phyloP scores from a whole-genome alignment of 805 yeast genomes.

The Yamadazyma tumulicola region DNA sequence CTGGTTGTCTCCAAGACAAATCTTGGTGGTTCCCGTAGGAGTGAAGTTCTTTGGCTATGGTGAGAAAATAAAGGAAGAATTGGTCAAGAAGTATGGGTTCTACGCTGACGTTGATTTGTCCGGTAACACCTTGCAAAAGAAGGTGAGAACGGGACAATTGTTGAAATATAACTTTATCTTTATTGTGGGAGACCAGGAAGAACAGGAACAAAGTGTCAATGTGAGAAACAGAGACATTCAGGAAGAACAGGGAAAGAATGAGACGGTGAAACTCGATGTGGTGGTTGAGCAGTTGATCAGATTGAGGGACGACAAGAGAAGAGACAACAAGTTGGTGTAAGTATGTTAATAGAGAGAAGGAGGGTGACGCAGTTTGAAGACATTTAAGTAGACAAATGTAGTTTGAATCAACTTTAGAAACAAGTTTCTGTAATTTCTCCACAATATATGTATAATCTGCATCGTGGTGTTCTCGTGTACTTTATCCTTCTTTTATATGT shows the following conservation, averaged over 20 bases:
- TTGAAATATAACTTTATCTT: constrained; percentile 93
- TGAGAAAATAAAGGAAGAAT: constrained; percentile 64
- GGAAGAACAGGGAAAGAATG: constrained; percentile 91
- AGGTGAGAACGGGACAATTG: constrained; percentile 94
- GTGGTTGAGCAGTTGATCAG: constrained; percentile 66
- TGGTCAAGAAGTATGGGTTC: constrained; percentile 68
- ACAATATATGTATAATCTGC: no score
- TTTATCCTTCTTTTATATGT: no score
- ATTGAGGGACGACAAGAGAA: constrained; percentile 72
- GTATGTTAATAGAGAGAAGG: not conserved
- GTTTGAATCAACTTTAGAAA: no score
- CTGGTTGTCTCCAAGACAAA: constrained; percentile 99
- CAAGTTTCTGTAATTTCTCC: no score
- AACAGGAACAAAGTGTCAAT: constrained; percentile 74
- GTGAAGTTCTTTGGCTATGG: constrained; percentile 92
- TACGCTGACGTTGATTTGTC: constrained; percentile 89
- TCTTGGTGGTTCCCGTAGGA: constrained; percentile 94
- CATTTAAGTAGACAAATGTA: no score
- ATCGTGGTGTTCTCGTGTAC: no score
- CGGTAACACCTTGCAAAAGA: constrained; percentile 97
- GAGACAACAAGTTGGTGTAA: constrained; percentile 50
- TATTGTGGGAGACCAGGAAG: constrained; percentile 95
- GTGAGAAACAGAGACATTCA: constrained; percentile 95
- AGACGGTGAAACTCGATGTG: constrained; percentile 65
- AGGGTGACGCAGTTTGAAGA: no score